Conservation (phyloP, 345 rosid genomes). For the Gossypium thurberi region DNA sequence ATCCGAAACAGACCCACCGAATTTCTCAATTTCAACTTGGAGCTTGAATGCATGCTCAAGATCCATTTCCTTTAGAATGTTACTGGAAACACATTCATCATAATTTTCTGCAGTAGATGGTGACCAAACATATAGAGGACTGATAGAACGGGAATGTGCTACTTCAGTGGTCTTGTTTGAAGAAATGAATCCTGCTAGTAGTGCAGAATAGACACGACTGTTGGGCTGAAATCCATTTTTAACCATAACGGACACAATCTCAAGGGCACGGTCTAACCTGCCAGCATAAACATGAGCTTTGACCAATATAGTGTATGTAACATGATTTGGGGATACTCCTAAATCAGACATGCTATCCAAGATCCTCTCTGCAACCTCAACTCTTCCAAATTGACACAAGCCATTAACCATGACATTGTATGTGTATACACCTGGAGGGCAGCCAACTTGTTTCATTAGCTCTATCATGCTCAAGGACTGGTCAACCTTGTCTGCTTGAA, state of each 20-base stretch:
- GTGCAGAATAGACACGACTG: constrained; percentile 23
- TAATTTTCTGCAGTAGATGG: background rate
- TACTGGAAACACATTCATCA: constrained; percentile 9
- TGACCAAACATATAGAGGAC: background rate
- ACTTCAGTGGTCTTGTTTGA: constrained; percentile 18
- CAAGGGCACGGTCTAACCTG: constrained; percentile 32
- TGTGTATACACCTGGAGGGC: constrained; percentile 41
- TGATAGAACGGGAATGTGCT: background rate
- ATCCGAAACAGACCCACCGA: constrained; percentile 24
- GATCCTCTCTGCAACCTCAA: constrained; percentile 36
- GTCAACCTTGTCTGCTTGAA: constrained; percentile 27
- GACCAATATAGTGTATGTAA: constrained; percentile 36
- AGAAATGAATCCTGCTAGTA: constrained; percentile 28
- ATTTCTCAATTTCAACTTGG: constrained; percentile 23
- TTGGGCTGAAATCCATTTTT: constrained; percentile 34
- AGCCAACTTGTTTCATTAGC: constrained; percentile 35
- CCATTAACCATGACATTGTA: constrained; percentile 44
- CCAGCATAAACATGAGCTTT: constrained; percentile 32
- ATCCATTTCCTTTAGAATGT: constrained; percentile 25
- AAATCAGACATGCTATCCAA: constrained; percentile 29
- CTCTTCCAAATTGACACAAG: constrained; percentile 35
- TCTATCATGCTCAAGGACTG: constrained; percentile 25
- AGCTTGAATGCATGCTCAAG: constrained; percentile 25
- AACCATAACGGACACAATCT: constrained; percentile 30
- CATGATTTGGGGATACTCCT: constrained; percentile 40